These are phyloP conservation scores for Sclerotinia trifoliorum DNA, from an alignment of 2,329 filamentous ascomycete genomes.

Conservation along the genomic window DNA sequence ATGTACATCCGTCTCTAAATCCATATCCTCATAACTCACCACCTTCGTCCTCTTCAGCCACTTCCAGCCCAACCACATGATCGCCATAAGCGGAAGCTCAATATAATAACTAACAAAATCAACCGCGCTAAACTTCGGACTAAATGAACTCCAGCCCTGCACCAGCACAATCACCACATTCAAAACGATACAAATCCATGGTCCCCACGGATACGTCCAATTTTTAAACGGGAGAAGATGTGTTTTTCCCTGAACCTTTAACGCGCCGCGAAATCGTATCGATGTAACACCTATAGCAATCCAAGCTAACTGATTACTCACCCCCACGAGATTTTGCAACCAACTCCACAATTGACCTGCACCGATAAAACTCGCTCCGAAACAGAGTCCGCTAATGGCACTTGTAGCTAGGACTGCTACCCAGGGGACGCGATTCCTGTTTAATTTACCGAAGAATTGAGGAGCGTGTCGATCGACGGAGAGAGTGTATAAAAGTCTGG, in stretches of 20 bases:
- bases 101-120: slow-evolving; percentile 65
- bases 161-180: slow-evolving; percentile 61
- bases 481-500: slow-evolving; percentile 55
- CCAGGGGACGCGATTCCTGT: slow-evolving; percentile 52
- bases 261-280: slow-evolving; percentile 60
- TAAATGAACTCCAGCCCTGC: slow-evolving; percentile 64
- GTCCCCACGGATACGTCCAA: slow-evolving; percentile 64
- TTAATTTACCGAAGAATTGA: slow-evolving; percentile 50
- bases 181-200: slow-evolving; percentile 54
- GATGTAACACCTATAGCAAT: slow-evolving; percentile 63
- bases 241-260: slow-evolving; percentile 58
- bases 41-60: slow-evolving; percentile 47
- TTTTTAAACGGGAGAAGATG: slow-evolving; percentile 63
- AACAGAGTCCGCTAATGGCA: slow-evolving; percentile 56
- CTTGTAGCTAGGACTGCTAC: slow-evolving; percentile 55
- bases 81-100: slow-evolving; percentile 58
- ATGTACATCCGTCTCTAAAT: slow-evolving; percentile 50
- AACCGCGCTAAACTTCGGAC: slow-evolving; percentile 55
- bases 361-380: slow-evolving; percentile 64
- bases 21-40: slow-evolving; percentile 49
- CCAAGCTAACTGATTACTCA: slow-evolving; percentile 67
- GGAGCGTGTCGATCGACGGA: slow-evolving; percentile 57
- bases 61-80: slow-evolving; percentile 58
- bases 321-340: slow-evolving; percentile 66
- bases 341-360: slow-evolving; percentile 65